Conservation (phyloP, 2,329 filamentous ascomycete genomes). For the Neonectria punicea region DNA sequence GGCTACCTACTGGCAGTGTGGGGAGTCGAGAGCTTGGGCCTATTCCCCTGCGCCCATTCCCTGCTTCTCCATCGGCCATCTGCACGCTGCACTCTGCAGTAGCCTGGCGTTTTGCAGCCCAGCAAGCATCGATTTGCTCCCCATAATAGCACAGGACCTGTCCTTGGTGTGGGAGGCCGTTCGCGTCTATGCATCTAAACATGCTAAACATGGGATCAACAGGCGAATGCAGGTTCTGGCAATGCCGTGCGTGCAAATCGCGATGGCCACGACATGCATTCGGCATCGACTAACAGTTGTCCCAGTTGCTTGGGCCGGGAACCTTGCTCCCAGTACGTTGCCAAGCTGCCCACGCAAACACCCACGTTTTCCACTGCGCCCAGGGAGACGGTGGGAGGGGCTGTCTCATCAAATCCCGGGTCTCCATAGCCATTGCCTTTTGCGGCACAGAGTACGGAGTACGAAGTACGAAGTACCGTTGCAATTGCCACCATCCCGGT, state of each 20-base stretch:
- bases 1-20: slow-evolving; percentile 19
- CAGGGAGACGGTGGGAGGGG: slow-evolving; percentile 15
- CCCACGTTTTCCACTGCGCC: slow-evolving; percentile 6
- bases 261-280: not conserved
- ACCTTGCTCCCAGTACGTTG: not conserved
- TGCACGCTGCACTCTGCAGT: slow-evolving; percentile 17
- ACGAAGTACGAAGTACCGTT: slow-evolving; percentile 1
- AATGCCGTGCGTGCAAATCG: not conserved
- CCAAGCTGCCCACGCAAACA: slow-evolving; percentile 9
- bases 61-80: slow-evolving; percentile 8
- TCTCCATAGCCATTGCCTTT: slow-evolving; percentile 4
- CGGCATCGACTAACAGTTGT: slow-evolving; percentile 1
- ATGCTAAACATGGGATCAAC: slow-evolving; percentile 14
- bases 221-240: slow-evolving; percentile 9
- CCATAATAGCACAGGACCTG: slow-evolving; percentile 24
- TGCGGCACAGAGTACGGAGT: slow-evolving; percentile 6
- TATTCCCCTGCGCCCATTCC: slow-evolving; percentile 15
- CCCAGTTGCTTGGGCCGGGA: slow-evolving; percentile 12
- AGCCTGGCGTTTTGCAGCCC: slow-evolving; percentile 20
- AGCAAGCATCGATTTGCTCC: slow-evolving; percentile 10
- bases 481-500: slow-evolving; percentile 12
- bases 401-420: slow-evolving; percentile 11
- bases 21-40: slow-evolving; percentile 21
- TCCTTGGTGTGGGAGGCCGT: slow-evolving; percentile 25
- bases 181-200: slow-evolving; percentile 20